These are phyloP conservation scores for Puya raimondii DNA, from an alignment of 176 grass and related monocot genomes.

Conservation along the genomic window DNA sequence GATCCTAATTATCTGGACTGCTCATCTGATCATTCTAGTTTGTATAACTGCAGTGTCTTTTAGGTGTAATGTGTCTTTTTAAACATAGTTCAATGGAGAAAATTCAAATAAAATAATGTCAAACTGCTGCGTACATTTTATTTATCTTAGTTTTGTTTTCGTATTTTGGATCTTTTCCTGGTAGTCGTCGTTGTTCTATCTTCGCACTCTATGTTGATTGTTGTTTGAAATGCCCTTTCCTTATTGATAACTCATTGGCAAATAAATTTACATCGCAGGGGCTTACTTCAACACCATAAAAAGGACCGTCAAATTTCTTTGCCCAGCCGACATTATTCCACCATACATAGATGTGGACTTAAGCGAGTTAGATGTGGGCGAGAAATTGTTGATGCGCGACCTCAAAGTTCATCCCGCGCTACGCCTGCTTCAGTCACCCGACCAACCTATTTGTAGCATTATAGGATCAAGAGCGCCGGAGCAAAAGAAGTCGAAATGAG, in stretches of 20 bases:
- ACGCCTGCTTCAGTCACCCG: constrained; percentile 49
- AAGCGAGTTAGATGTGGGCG: constrained; percentile 72
- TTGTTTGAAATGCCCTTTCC: background rate
- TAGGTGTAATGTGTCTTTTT: no score
- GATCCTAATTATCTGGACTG: no score
- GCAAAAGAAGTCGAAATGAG: constrained; percentile 65
- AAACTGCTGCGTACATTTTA: no score
- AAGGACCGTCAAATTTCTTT: constrained; percentile 81
- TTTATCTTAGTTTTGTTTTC: no score
- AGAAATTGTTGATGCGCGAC: constrained; percentile 70
- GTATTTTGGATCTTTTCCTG: background rate
- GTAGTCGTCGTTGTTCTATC: background rate
- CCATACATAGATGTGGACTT: constrained; percentile 97
- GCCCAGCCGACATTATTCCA: constrained; percentile 87
- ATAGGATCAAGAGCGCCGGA: constrained; percentile 67
- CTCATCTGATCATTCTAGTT: no score
- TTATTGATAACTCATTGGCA: constrained; percentile 1
- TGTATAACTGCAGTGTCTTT: no score
- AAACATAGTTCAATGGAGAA: no score
- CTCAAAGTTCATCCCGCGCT: constrained; percentile 79
- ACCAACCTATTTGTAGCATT: constrained; percentile 79
- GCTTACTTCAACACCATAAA: constrained; percentile 96
- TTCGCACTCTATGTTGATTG: background rate
- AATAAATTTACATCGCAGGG: constrained; percentile 39
- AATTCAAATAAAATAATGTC: no score